Evolutionary conservation across 495 filamentous ascomycete species (phyloP), one percentile per base, ranked within the genome.

Genomic region (Lepidopterella palustris): DNA sequence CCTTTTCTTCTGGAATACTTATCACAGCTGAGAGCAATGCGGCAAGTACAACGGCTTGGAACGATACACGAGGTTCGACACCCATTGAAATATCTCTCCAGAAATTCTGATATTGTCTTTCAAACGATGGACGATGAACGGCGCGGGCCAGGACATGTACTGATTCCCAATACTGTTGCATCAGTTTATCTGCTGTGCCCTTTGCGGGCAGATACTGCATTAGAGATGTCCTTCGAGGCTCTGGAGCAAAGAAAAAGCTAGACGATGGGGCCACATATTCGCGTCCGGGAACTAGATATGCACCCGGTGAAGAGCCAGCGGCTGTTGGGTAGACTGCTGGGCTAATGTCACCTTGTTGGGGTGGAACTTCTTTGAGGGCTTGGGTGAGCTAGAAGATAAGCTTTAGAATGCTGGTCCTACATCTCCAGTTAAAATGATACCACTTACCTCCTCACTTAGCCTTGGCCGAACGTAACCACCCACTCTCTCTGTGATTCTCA

Each of bases 401-500:
- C 45, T 57, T 63, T 23, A 68, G 42, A 20, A 54, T 60, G 28
- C 57, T 56, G 51, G 23, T 25, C 62, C 73, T n/a, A n/a, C n/a
- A 68, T 35, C 9, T 28, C 23, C 18, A 39, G 11, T 4, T 18
- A 15, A 42, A 54, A 15, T 32, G 21, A 21, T 11, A 32, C 29
- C n/a, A 60, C 60, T 32, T 73, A 87, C 81, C 78, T 89, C 86
- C 72, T 87, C 83, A 2, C 79, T 75, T 58, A 89, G 79, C 58
- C 84, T 79, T 15, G 86, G 78, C 23, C 77, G 68, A 18, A 76
- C 74, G 49, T 70, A 68, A 2, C 77, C 77, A 11, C 87, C 87
- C 63, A 89, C 83, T 20, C 86, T 78, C 65, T 90, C 87, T 0
- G 82, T 87, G 32, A 90, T 83, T 53, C 85, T 78, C 79, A 88